Evolutionary conservation across 192 early-diverging fungal species (phyloP).

Genomic region (Rhizophagus clarus): DNA sequence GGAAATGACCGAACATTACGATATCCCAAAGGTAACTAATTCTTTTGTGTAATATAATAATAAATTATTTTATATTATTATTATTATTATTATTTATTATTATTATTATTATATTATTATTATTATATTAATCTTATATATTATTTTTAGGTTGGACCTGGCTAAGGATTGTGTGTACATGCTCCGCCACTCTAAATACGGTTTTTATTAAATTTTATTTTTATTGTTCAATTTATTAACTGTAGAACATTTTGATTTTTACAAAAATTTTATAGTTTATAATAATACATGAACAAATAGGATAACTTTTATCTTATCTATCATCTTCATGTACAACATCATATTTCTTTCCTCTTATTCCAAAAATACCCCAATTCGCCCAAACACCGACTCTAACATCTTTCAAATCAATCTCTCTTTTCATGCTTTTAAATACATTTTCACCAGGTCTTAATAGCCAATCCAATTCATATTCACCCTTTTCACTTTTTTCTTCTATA

Average conservation of each 20-base stretch:
- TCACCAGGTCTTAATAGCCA: constrained; percentile 70
- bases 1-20: constrained; percentile 76
- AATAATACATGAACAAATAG: too few species aligned
- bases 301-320: background rate
- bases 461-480: constrained; percentile 57
- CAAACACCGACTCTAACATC: constrained; percentile 72
- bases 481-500: constrained; percentile 57
- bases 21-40: constrained; percentile 73
- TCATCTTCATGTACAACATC: constrained; percentile 58
- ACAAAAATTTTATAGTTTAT: too few species aligned
- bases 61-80: background rate
- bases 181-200: too few species aligned
- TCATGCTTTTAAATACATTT: constrained; percentile 70
- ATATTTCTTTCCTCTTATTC: constrained; percentile 78
- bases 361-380: constrained; percentile 82
- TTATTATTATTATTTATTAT: too few species aligned
- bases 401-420: constrained; percentile 70
- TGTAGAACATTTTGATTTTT: too few species aligned
- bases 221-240: too few species aligned
- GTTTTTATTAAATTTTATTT: too few species aligned
- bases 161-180: background rate
- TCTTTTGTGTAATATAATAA: background rate
- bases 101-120: too few species aligned
- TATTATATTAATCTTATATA: too few species aligned
- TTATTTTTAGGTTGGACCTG: background rate